phyloP scores from a whole-genome alignment of 179 eudicot species.

The Actinidia chinensis region DNA sequence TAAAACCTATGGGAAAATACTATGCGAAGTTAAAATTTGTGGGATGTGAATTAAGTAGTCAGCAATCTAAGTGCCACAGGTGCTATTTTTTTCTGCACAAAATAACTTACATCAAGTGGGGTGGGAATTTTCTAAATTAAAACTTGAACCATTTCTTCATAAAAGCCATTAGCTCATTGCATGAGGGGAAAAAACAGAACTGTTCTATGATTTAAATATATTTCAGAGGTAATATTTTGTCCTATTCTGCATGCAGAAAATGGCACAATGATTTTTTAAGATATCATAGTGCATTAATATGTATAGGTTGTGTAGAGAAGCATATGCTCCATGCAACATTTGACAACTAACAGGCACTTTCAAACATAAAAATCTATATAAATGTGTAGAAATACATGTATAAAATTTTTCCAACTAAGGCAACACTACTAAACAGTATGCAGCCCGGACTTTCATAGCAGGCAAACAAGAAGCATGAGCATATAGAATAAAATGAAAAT shows the following conservation, averaged over 20 bases:
- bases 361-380: too few relatives aligned
- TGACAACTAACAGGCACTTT: background rate
- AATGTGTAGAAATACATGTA: too few relatives aligned
- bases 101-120: background rate
- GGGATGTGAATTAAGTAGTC: background rate
- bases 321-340: background rate
- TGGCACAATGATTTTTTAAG: background rate
- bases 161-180: background rate
- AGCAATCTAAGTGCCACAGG: background rate
- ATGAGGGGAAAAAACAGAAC: too few relatives aligned
- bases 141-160: background rate
- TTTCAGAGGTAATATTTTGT: background rate
- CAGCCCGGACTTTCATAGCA: too few relatives aligned
- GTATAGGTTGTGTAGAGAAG: too few relatives aligned
- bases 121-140: background rate
- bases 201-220: background rate
- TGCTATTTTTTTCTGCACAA: background rate
- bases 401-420: background rate
- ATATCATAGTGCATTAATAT: background rate
- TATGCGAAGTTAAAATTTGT: background rate
- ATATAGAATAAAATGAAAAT: background rate
- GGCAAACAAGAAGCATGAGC: too few relatives aligned
- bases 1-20: background rate
- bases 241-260: background rate
- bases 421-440: background rate